Evolutionary conservation across 2,329 filamentous ascomycete genomes (phyloP).

Genomic region (Hirsutella rhossiliensis): DNA sequence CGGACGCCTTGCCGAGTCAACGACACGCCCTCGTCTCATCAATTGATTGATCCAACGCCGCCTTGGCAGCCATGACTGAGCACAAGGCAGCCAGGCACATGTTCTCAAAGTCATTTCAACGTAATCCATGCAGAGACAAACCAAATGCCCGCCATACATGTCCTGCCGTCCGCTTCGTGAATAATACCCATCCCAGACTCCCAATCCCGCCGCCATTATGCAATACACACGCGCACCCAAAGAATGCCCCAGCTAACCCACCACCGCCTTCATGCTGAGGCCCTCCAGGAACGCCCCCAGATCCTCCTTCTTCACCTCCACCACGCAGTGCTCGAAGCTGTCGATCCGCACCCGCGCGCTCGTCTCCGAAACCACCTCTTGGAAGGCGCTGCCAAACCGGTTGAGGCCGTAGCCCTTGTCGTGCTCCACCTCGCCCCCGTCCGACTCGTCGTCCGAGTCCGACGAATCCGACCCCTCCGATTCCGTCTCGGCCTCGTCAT

Average conservation of each 20-base stretch:
- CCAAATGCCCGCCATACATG: conserved; percentile 1
- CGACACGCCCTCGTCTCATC: no score
- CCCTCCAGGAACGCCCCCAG: conserved; percentile 81
- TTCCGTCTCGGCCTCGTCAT: conserved; percentile 28
- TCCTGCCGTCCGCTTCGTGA: conserved; percentile 1
- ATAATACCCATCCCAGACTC: not conserved
- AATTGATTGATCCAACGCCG: no score
- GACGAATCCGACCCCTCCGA: conserved; percentile 27
- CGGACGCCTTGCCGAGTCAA: no score
- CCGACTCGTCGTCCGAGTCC: conserved; percentile 33
- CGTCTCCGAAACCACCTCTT: conserved; percentile 87
- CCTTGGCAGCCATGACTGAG: no score
- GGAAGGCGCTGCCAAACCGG: conserved; percentile 87
- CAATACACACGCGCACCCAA: not conserved
- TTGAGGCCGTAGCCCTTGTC: conserved; percentile 67
- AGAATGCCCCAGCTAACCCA: conserved; percentile 36
- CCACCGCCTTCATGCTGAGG: conserved; percentile 81
- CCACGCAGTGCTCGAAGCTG: conserved; percentile 93
- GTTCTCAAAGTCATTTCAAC: conserved; percentile 1
- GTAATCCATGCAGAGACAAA: conserved; percentile 2
- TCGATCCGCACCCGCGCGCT: conserved; percentile 84
- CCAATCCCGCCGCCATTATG: not conserved
- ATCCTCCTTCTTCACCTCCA: conserved; percentile 96
- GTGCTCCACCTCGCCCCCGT: conserved; percentile 39
- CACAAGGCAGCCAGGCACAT: no score